Evolutionary conservation across 192 early-diverging fungal genomes (phyloP), one percentile per base, ranked within the genome.

Genomic region (Backusella westeae): DNA sequence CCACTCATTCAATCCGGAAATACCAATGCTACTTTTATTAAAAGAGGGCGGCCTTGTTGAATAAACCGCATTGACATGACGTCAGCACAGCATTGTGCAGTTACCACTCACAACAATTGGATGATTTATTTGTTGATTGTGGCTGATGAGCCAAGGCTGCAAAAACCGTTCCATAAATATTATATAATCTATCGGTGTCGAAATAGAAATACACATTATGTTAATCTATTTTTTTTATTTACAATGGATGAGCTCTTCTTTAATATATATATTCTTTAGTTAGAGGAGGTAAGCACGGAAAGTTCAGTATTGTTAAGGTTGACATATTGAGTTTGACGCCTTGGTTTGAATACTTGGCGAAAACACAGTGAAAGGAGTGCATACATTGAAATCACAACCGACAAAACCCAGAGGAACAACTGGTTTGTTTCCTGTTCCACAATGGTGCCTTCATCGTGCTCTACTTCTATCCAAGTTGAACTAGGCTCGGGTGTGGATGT

Each of bases 361-460:
- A 29, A 42, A 15, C n/a, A 42, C n/a, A 66, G 23, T 14, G 74
- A 67, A 26, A 75, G 29, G 0, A 75, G 8, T 1, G 67, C 23
- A 36, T 75, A 75, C 23, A 75, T 23, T 6, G 59, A 32, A 21
- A 75, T 67, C 1, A 75, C 38, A 32, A 67, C 19, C 6, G 36
- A 67, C 4, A 75, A 15, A 19, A 67, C 74, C 41, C 63, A 65
- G 7, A 75, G 38, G 19, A 75, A 75, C 34, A 75, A 44, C 34
- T 75, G 65, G 34, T 67, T 67, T 19, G 65, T 63, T 35, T 42
- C 63, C 46, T 67, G 74, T 52, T 67, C n/a, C n/a, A 56, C 14
- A 26, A 74, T 12, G 12, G 32, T 19, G 9, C 59, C 35, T 12
- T 32, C 34, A 34, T 59, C 72, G 35, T 63, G 59, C 14, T 75